Percentiles rank a stretch among this genome's conserved stretches.
Conservation (phyloP, 2,329 filamentous ascomycete genomes). For the Aspergillus sojae region DNA sequence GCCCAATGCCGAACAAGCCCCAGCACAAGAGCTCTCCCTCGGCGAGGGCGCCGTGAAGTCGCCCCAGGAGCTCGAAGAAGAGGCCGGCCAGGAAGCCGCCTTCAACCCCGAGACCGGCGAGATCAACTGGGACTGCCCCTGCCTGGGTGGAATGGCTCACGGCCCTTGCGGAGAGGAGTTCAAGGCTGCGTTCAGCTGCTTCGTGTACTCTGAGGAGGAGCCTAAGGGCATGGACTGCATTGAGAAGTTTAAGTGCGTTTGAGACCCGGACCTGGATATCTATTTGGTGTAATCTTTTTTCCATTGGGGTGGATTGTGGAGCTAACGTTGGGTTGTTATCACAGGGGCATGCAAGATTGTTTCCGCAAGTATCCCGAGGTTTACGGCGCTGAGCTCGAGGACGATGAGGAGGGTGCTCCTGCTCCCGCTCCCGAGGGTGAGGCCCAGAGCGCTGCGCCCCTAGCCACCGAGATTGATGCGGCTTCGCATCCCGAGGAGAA, state of each 20-base stretch:
- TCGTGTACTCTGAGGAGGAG: conserved; percentile 92
- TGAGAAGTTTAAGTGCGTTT: conserved; percentile 88
- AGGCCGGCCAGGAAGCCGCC: conserved; percentile 83
- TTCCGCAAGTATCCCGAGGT: conserved; percentile 91
- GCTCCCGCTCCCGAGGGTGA: conserved; percentile 26
- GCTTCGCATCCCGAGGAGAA: conserved; percentile 30
- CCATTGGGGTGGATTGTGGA: background rate
- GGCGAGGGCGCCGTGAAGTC: conserved; percentile 33
- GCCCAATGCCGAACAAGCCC: conserved; percentile 11
- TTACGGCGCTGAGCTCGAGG: conserved; percentile 84
- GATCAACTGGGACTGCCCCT: conserved; percentile 99
- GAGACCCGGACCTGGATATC: background rate
- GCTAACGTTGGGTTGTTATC: conserved; percentile 35
- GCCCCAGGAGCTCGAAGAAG: conserved; percentile 69
- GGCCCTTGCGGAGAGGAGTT: conserved; percentile 96
- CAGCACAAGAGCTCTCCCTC: conserved; percentile 15
- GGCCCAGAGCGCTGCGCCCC: conserved; percentile 12
- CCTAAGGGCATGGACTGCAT: conserved; percentile 98
- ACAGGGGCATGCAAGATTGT: conserved; percentile 93
- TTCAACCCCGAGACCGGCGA: conserved; percentile 99
- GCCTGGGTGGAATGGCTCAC: conserved; percentile 93
- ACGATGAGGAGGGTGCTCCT: conserved; percentile 59
- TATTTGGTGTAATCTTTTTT: background rate
- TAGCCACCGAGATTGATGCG: conserved; percentile 29
- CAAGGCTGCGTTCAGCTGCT: conserved; percentile 94